Evolutionary conservation across 2,329 filamentous ascomycete species (phyloP), one percentile per base, ranked within the genome.

Genomic region (Ceratocystis lukuohia): DNA sequence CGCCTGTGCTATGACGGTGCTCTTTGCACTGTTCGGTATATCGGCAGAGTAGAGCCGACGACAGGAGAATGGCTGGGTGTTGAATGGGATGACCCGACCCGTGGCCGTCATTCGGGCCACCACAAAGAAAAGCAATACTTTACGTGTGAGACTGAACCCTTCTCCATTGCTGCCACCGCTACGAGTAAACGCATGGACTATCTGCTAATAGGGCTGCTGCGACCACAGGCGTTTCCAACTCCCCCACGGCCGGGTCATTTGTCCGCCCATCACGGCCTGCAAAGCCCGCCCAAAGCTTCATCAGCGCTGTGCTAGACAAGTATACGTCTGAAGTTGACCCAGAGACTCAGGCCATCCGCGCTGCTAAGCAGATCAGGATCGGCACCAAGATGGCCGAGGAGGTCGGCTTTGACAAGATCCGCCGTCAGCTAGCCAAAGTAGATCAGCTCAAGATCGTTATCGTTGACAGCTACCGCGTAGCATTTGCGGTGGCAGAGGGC

Each of bases 351-450:
- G 50, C 68, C 6, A 71, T 71, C 37, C 68, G 72, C 5, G 73
- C 71, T 7, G 71, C 72, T 1, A 45, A 53, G 62, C 79, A 84
- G 62, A 88, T 96, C 69, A 77, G 80, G 65, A 87, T 80, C 80
- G 96, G 79, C 77, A 89, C 76, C 46, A 97, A 97, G 76, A 83
- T 92, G 20, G 93, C 90, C 4, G 88, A 97, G 76, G 93, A 97
- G 76, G 84, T 97, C 44, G 94, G 94, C 37, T 97, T 97, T 71
- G 91, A 96, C 71, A 96, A 96, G 79, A 90, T 96, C 70, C 84
- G 88, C 56, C 82, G 82, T 70, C 85, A 92, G 75, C 86, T 95
- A 72, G 88, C 91, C 70, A 80, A 88, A 72, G 79, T 97, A 41
- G 79, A 87, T 65, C 89, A 94, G 71, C 80, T 97, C 68, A 87